Conservation (phyloP, 257 asterid species). For the Anisodus tanguticus region DNA sequence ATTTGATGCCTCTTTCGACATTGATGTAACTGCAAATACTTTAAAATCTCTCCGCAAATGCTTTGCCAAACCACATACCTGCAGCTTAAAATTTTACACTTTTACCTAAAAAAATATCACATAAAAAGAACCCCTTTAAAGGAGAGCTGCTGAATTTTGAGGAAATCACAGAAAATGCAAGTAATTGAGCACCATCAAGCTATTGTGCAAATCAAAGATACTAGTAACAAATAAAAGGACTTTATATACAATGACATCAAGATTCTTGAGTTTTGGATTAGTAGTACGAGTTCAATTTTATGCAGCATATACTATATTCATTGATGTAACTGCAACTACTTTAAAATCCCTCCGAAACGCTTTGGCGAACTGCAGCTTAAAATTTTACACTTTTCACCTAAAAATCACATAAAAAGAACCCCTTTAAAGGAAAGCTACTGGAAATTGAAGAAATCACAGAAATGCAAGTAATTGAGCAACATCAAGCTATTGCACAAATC, state of each 20-base stretch:
- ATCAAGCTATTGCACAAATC: neutral
- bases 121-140: neutral
- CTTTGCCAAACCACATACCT: conserved; percentile 44
- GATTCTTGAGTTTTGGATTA: neutral
- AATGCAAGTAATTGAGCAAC: conserved; percentile 16
- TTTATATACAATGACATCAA: neutral
- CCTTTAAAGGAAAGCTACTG: neutral
- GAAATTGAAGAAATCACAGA: neutral
- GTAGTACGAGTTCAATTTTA: neutral
- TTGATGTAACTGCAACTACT: neutral
- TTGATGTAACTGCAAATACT: conserved; percentile 54
- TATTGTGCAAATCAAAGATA: neutral
- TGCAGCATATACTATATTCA: neutral
- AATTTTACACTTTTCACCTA: neutral
- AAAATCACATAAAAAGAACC: neutral
- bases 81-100: conserved; percentile 36
- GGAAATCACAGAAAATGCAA: neutral
- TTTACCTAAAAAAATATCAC: neutral
- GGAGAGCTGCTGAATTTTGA: neutral
- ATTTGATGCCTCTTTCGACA: conserved; percentile 50
- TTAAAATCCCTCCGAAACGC: neutral
- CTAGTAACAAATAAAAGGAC: neutral
- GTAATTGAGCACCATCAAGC: conserved; percentile 20
- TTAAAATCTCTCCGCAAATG: conserved; percentile 40
- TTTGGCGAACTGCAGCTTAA: conserved; percentile 40